Evolutionary conservation across 148 eudicot genomes (phyloP).

Genomic region (Spergularia bocconei): DNA sequence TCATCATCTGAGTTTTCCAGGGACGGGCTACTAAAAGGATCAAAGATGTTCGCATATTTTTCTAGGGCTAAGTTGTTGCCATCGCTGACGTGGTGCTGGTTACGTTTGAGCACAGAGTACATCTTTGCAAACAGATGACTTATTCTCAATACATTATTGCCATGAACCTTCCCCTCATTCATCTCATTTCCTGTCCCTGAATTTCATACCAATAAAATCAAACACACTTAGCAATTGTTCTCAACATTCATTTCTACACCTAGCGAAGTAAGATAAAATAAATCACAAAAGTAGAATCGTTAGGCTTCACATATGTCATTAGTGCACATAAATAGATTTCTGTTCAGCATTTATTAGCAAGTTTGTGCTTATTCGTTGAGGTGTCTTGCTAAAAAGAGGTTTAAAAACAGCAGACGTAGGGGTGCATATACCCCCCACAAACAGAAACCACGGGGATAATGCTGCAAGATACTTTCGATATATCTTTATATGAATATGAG

Average conservation of each 20-base stretch:
- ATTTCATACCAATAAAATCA: background rate
- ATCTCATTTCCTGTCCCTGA: constrained; percentile 44
- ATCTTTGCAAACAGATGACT: constrained; percentile 69
- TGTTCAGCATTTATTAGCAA: background rate
- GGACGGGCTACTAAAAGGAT: constrained; percentile 30
- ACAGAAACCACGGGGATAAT: background rate
- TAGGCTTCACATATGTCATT: background rate
- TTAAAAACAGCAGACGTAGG: background rate
- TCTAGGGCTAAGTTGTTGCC: constrained; percentile 32
- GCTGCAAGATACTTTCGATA: background rate
- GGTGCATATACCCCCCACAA: background rate
- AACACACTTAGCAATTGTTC: background rate
- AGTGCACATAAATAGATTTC: background rate
- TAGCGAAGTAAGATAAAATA: background rate
- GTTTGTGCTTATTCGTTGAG: background rate
- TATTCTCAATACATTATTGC: constrained; percentile 67
- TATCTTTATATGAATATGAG: background rate
- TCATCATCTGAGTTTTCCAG: constrained; percentile 39
- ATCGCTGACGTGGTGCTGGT: constrained; percentile 20
- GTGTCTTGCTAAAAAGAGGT: background rate
- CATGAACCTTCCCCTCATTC: constrained; percentile 50
- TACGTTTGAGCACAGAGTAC: constrained; percentile 52
- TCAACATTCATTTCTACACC: background rate
- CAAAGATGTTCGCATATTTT: constrained; percentile 44
- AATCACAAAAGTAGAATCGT: no score